Percentiles rank a stretch among this genome's conserved stretches.
phyloP scores from a whole-genome alignment of 345 rosid genomes.

The Excoecaria agallocha region DNA sequence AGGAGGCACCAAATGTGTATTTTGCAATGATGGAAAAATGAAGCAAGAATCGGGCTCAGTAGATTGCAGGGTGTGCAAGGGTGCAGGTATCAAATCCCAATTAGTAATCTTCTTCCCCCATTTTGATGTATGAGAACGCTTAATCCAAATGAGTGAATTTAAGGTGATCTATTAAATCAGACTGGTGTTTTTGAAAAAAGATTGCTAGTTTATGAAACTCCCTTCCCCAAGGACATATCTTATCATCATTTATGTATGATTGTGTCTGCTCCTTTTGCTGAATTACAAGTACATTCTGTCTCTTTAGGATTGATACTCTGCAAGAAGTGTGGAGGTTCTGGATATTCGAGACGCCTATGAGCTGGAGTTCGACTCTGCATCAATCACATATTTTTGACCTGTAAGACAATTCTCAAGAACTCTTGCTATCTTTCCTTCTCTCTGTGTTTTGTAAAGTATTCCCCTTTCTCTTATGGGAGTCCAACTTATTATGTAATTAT shows the following conservation, averaged over 20 bases:
- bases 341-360: conserved; percentile 64
- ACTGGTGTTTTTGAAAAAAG: not conserved
- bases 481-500: conserved; percentile 15
- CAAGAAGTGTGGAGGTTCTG: conserved; percentile 74
- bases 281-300: not conserved
- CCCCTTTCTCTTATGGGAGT: not conserved
- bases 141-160: not conserved
- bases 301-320: conserved; percentile 58
- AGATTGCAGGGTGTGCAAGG: conserved; percentile 83
- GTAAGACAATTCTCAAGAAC: conserved; percentile 20
- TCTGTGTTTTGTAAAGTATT: conserved; percentile 3
- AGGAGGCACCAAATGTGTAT: conserved; percentile 95
- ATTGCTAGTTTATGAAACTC: not conserved
- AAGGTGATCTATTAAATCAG: not conserved
- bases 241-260: not conserved
- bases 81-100: conserved; percentile 59
- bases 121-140: not conserved
- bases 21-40: conserved; percentile 79
- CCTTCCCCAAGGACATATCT: not conserved
- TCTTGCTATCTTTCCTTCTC: not conserved
- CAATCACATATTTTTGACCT: conserved; percentile 17
- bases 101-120: not conserved
- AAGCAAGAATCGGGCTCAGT: conserved; percentile 69
- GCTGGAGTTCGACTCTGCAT: conserved; percentile 5
- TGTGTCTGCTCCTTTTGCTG: not conserved